These are phyloP conservation scores for Pseudocercospora eumusae DNA, from an alignment of 2,329 filamentous ascomycete species.

Conservation along the genomic window DNA sequence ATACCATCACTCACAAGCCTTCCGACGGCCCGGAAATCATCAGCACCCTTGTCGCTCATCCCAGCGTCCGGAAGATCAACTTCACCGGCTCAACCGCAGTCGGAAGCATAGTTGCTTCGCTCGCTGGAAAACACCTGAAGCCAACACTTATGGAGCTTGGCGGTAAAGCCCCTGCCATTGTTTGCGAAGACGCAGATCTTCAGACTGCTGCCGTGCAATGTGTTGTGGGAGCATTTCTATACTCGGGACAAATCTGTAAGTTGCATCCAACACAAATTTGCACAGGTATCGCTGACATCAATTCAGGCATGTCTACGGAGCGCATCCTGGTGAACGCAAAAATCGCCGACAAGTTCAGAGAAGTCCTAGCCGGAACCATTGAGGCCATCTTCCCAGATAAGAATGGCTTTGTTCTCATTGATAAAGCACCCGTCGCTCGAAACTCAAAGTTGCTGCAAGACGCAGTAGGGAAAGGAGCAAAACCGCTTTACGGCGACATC, in stretches of 20 bases:
- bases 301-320: conserved; percentile 65
- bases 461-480: conserved; percentile 60
- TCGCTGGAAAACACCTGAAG: conserved; percentile 72
- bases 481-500: conserved; percentile 52
- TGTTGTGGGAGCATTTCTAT: conserved; percentile 67
- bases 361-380: conserved; percentile 50
- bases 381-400: conserved; percentile 50
- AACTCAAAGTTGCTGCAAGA: conserved; percentile 57
- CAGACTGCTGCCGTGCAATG: conserved; percentile 68
- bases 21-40: conserved; percentile 67
- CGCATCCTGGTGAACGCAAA: conserved; percentile 50
- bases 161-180: conserved; percentile 75
- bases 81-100: conserved; percentile 70
- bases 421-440: conserved; percentile 50
- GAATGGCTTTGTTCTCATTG: conserved; percentile 44
- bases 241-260: conserved; percentile 74
- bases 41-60: conserved; percentile 64
- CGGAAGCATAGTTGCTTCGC: conserved; percentile 67
- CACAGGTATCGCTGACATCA: background rate
- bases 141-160: conserved; percentile 77
- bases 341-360: conserved; percentile 58
- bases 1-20: conserved; percentile 63
- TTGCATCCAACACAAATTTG: no score
- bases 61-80: conserved; percentile 68
- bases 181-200: conserved; percentile 76